phyloP scores from a whole-genome alignment of 208 protist genomes.

The Leishmania arabica region DNA sequence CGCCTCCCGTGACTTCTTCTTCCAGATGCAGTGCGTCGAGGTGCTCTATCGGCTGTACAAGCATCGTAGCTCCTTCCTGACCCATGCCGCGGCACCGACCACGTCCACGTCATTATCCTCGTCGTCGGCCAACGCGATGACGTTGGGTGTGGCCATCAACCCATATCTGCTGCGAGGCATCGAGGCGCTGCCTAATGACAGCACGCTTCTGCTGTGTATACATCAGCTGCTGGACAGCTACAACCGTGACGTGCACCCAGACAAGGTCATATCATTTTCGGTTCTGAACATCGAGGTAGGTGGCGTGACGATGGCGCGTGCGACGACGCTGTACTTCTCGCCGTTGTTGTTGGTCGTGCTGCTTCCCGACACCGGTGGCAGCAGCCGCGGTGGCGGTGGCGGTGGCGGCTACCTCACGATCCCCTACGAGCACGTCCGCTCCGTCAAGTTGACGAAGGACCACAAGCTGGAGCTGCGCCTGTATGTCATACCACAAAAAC shows the following conservation, averaged over 20 bases:
- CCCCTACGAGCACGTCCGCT: slow-evolving; percentile 86
- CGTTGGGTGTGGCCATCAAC: slow-evolving; percentile 25
- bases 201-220: slow-evolving; percentile 67
- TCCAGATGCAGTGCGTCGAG: slow-evolving; percentile 90
- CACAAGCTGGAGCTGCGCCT: slow-evolving; percentile 75
- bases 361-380: slow-evolving; percentile 45
- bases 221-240: slow-evolving; percentile 68
- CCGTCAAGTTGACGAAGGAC: slow-evolving; percentile 77
- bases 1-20: slow-evolving; percentile 76
- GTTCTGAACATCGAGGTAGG: slow-evolving; percentile 61
- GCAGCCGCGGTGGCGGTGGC: slow-evolving; percentile 30
- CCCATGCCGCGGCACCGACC: slow-evolving; percentile 12
- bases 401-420: slow-evolving; percentile 79
- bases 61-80: slow-evolving; percentile 52
- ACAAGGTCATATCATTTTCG: slow-evolving; percentile 47
- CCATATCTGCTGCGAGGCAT: slow-evolving; percentile 65
- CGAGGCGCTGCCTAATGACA: slow-evolving; percentile 72
- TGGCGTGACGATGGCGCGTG: slow-evolving; percentile 54
- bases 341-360: slow-evolving; percentile 67
- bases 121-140: not conserved
- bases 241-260: slow-evolving; percentile 51
- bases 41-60: slow-evolving; percentile 81
- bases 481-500: slow-evolving; percentile 58
- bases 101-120: not conserved
- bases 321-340: slow-evolving; percentile 85